Percentiles rank a stretch among this genome's conserved stretches.
These are phyloP conservation scores for Lactarius vividus DNA, from an alignment of 768 basidiomycete species.

Conservation along the genomic window DNA sequence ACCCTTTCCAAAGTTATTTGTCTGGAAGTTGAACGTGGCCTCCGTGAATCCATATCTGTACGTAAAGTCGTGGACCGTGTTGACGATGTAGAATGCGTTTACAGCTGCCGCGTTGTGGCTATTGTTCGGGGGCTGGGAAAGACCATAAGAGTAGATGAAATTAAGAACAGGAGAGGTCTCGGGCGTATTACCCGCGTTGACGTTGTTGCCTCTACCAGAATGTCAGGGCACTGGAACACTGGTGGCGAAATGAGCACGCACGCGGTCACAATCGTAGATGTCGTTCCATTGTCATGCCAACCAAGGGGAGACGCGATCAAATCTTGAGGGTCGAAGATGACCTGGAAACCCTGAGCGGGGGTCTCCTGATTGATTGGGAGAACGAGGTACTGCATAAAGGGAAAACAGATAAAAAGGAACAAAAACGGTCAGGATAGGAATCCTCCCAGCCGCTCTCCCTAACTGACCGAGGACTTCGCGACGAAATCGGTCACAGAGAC, in stretches of 20 bases:
- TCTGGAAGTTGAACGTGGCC: constrained; percentile 58
- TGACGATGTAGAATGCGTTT: constrained; percentile 58
- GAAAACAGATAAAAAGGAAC: background rate
- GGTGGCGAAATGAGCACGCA: constrained; percentile 7
- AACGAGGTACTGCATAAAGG: constrained; percentile 39
- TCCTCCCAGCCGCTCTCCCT: background rate
- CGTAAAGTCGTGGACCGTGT: constrained; percentile 53
- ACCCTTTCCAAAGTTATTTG: constrained; percentile 50
- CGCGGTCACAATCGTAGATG: constrained; percentile 37
- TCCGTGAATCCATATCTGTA: constrained; percentile 63
- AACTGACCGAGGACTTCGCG: constrained; percentile 42
- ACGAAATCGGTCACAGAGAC: constrained; percentile 54
- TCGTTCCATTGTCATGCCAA: constrained; percentile 46
- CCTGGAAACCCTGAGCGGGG: no score
- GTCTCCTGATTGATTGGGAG: no score
- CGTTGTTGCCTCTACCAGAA: constrained; percentile 39
- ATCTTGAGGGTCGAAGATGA: constrained; percentile 59
- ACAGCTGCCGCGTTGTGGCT: constrained; percentile 51
- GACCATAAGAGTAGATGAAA: constrained; percentile 41
- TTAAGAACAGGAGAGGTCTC: constrained; percentile 40
- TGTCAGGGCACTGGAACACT: background rate
- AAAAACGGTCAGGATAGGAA: background rate
- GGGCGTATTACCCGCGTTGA: constrained; percentile 34
- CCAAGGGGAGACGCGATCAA: constrained; percentile 51
- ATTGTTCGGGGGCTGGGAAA: constrained; percentile 40